Base-by-base conservation (phyloP, 1,284 basidiomycete genomes). In the Tylopilus orsonianus region DNA sequence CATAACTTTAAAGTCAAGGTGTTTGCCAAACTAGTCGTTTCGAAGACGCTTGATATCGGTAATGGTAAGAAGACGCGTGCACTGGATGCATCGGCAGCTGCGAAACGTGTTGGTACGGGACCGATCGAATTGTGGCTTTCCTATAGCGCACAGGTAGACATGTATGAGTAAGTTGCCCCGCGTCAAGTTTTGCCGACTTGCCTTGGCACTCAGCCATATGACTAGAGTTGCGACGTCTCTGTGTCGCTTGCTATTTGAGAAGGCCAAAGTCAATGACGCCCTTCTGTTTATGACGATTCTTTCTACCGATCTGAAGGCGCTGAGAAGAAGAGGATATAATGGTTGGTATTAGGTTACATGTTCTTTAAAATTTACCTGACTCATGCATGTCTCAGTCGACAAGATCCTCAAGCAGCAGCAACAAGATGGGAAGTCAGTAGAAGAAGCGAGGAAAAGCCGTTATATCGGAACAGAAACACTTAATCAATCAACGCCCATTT, bases 251-350 rank as follows among this genome's bases (percentile, higher is more conserved):
- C 67, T 96, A 18, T 87, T 96, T 53, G 79, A 85, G 42, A 77
- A 80, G 2, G 83, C 83, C 3, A 87, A 87, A 61, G 80, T 83
- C 8, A 90, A 92, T 57, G 93, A 97, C 61, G 81, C 87, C 0
- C 71, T 98, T 8, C 68, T 98, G 12, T 89, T 97, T 60, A 91
- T 92, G 83, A 96, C 93, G 0, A 91, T 99, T 39, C 77, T 99
- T 10, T 92, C 91, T 0, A 97, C 94, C 0, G 90, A 95, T 50
- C 72, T 98, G 38, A 79, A 83, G 53, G 85, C 90, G 2, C 72
- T 99, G 46, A 89, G 87, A 64, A 77, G 94, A 47, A 78, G 95
- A 53, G 93, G 93, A 1, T 93, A 90, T 61, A 91, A 92, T 59
- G 86, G 88, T 86, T 60, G 20, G 72, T 49, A 52, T 26, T 30